phyloP scores from a whole-genome alignment of 2,329 filamentous ascomycete species.

The Colletotrichum scovillei region DNA sequence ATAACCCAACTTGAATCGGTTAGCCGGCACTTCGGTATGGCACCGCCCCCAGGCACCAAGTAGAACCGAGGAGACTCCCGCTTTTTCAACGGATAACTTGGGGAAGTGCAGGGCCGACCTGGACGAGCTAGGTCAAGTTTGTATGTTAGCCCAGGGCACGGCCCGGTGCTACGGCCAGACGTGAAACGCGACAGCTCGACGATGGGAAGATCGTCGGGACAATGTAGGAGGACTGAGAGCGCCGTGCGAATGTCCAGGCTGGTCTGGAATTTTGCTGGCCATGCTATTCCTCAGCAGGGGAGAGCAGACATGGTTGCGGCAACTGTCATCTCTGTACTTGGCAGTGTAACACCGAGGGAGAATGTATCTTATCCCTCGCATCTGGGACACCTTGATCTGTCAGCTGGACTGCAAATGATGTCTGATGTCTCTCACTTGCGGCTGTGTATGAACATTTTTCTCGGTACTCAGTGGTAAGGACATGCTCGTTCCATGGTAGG shows the following conservation, averaged over 20 bases:
- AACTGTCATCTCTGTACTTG: neutral
- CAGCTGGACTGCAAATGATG: neutral
- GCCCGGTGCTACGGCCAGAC: slow-evolving; percentile 20
- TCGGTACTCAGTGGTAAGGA: neutral
- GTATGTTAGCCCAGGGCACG: slow-evolving; percentile 17
- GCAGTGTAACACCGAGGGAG: slow-evolving; percentile 6
- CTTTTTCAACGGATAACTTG: slow-evolving; percentile 14
- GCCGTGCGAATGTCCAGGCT: neutral
- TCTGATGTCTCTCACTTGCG: neutral
- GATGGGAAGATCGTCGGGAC: slow-evolving; percentile 23
- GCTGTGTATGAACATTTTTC: neutral
- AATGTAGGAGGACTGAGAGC: slow-evolving; percentile 25
- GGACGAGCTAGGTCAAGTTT: neutral
- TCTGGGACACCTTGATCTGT: neutral
- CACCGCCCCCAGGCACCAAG: neutral
- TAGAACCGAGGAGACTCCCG: neutral
- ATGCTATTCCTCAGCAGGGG: neutral
- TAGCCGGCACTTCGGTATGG: slow-evolving; percentile 24
- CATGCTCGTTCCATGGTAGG: neutral
- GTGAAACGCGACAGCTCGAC: slow-evolving; percentile 32
- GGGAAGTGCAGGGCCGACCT: slow-evolving; percentile 6
- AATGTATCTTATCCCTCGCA: neutral
- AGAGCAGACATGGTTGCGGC: neutral
- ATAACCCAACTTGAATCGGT: neutral
- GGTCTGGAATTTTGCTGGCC: neutral